phyloP scores from a whole-genome alignment of 257 asterid species.

The Lycium ferocissimum region DNA sequence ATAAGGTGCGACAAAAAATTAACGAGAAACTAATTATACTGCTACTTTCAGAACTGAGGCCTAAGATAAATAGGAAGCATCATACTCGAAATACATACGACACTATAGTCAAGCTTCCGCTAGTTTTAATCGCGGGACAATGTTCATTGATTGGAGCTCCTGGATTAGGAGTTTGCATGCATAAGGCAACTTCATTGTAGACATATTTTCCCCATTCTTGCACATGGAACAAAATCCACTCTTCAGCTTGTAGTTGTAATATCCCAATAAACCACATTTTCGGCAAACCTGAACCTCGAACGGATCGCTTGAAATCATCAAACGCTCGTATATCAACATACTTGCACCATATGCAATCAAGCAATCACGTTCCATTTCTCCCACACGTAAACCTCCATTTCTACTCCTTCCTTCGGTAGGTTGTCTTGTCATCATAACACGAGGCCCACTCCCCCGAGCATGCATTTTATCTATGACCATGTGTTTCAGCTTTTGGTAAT shows the following conservation, averaged over 20 bases:
- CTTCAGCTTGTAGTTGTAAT: conserved; percentile 71
- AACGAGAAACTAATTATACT: not conserved
- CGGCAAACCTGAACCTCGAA: conserved; percentile 94
- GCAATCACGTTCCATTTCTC: conserved; percentile 99
- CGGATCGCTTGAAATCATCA: conserved; percentile 94
- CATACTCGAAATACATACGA: not conserved
- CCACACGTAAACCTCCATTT: conserved; percentile 95
- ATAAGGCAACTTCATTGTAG: conserved; percentile 90
- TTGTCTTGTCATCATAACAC: conserved; percentile 87
- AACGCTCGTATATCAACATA: conserved; percentile 83
- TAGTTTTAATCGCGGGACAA: conserved; percentile 48
- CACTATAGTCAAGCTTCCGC: conserved; percentile 41
- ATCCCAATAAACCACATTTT: conserved; percentile 89
- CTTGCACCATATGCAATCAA: conserved; percentile 97
- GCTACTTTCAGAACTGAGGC: not conserved
- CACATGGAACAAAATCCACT: conserved; percentile 76
- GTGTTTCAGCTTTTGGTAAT: conserved; percentile 97
- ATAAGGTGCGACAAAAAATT: not conserved
- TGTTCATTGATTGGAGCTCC: conserved; percentile 57
- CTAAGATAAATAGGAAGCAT: no score
- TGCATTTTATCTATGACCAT: conserved; percentile 99
- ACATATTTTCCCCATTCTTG: conserved; percentile 79
- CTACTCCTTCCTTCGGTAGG: conserved; percentile 97
- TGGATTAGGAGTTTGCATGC: conserved; percentile 96
- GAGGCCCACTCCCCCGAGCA: conserved; percentile 96